Evolutionary conservation across 805 yeast genomes (phyloP), one percentile per base, ranked within the genome.

Genomic region (Candida insectalens): DNA sequence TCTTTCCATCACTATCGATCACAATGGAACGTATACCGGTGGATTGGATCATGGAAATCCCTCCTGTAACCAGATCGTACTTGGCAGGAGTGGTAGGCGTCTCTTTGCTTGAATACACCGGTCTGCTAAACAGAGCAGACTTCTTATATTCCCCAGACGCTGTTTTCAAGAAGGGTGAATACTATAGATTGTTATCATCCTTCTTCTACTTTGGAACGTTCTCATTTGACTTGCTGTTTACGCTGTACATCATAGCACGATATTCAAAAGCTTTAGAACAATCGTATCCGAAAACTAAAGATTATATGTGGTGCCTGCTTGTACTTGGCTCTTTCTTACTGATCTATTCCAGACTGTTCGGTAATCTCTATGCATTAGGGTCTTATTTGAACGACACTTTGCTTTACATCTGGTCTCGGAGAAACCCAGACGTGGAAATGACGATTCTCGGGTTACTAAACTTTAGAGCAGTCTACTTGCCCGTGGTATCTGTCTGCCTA

Each of bases 351-450:
- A 39, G 48, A 8, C 43, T 44, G 25, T 32, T 49, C 8, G 44
- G 49, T 22, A 48, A 56, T 18, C 32, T 63, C 13, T 47, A 50
- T 19, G 42, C 63, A 30, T 41, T 64, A 19, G 71, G 74, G 3
- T 49, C 58, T 2, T 47, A 59, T 14, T 50, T 74, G 19, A 50
- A 50, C 26, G 57, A 55, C 19, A 45, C 55, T 5, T 39, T 72
- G 28, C 45, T 63, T 6, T 72, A 67, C 41, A 50, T 72, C 19
- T 63, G 72, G 65, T 59, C 74, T 3, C 55, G 72, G 19, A 59
- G 64, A 14, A 59, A 63, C 37, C 70, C 72, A 3, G 59, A 59
- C 23, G 53, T 55, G 12, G 53, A 56, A 23, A 42, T 71, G 14
- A 44, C 60, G 4, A 39, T 69, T 20, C 43, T 69, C 38, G 67